phyloP scores from a whole-genome alignment of 108 stramenopile species.

The Fragilaria radians region DNA sequence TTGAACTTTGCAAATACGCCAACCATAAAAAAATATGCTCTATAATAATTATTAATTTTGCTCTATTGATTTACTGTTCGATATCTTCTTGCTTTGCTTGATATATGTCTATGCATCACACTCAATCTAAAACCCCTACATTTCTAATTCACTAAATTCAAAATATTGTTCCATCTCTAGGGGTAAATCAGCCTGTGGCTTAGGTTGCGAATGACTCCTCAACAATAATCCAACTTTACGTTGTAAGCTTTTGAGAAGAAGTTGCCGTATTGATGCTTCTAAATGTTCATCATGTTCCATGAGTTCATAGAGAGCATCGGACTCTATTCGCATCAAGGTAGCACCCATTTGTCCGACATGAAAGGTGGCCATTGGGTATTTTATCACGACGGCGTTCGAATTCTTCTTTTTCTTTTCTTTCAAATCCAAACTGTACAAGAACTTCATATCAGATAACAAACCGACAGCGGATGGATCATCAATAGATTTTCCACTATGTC shows the following conservation, averaged over 20 bases:
- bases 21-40: too few relatives aligned
- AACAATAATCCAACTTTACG: conserved; percentile 11
- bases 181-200: not conserved
- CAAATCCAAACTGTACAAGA: conserved; percentile 10
- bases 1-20: too few relatives aligned
- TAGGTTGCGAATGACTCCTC: not conserved
- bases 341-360: conserved; percentile 8
- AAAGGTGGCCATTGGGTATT: conserved; percentile 12
- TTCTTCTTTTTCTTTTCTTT: conserved; percentile 5
- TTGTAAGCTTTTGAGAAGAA: conserved; percentile 18
- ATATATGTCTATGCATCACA: too few relatives aligned
- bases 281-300: conserved; percentile 19
- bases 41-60: too few relatives aligned
- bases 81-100: too few relatives aligned
- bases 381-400: not conserved
- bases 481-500: conserved; percentile 9
- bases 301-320: conserved; percentile 9
- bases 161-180: not conserved
- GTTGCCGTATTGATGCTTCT: conserved; percentile 7
- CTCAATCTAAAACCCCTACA: too few relatives aligned
- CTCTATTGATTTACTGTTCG: too few relatives aligned
- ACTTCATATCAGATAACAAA: conserved; percentile 10
- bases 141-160: too few relatives aligned
- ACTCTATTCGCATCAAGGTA: conserved; percentile 15
- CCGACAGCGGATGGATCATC: conserved; percentile 10